phyloP scores from a whole-genome alignment of 768 basidiomycete genomes.

The Termitomyces sp. region DNA sequence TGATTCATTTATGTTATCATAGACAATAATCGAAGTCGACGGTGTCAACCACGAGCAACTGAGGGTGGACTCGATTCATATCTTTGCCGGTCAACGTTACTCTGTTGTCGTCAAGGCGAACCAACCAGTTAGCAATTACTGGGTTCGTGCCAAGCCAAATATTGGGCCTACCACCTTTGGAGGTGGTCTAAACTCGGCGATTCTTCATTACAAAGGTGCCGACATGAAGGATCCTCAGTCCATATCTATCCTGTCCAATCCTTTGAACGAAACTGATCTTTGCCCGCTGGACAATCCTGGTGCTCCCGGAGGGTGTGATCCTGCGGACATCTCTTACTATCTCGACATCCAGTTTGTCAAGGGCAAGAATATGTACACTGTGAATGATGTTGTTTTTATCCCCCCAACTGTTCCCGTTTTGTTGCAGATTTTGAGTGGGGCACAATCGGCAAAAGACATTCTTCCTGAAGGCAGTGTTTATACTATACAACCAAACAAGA shows the following conservation, averaged over 20 bases:
- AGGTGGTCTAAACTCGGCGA: slow-evolving; percentile 5
- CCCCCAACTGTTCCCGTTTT: background rate
- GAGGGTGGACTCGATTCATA: background rate
- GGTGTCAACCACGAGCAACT: background rate
- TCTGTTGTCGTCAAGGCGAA: background rate
- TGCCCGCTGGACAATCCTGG: background rate
- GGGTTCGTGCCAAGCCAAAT: background rate
- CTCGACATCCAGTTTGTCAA: background rate
- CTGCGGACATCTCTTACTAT: background rate
- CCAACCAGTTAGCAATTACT: slow-evolving; percentile 1
- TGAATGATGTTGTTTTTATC: background rate
- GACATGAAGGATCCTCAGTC: background rate
- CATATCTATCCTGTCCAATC: background rate
- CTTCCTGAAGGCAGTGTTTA: slow-evolving; percentile 35
- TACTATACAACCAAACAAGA: slow-evolving; percentile 34
- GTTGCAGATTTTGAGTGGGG: slow-evolving; percentile 1
- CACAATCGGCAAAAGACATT: slow-evolving; percentile 12
- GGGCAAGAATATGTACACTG: background rate
- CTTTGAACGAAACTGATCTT: background rate
- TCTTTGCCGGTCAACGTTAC: slow-evolving; percentile 2
- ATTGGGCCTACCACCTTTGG: background rate
- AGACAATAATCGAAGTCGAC: slow-evolving; percentile 1
- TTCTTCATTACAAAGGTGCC: slow-evolving; percentile 2
- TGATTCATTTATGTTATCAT: background rate
- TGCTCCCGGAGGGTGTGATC: background rate